Base-by-base conservation (phyloP, 192 early-diverging fungal species). In the Thoreauomyces humboldtii region DNA sequence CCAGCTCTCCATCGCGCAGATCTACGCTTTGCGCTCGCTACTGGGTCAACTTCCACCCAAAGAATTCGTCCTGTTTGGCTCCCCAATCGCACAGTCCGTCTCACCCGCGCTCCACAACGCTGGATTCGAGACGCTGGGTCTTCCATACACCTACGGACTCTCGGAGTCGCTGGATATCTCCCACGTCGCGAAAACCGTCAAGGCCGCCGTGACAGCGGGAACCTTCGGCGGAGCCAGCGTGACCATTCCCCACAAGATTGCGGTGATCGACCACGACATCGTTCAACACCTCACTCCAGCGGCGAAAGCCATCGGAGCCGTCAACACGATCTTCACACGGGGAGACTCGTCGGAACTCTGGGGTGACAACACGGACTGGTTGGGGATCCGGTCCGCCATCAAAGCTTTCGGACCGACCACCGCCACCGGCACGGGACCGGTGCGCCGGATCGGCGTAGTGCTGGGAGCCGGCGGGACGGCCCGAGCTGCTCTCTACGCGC, bases 311-410 rank as follows among this genome's bases (percentile, higher is more conserved):
- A 97, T 99, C 72, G 95, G 97, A n/a, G 93, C 95, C 0, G 89
- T 96, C 52, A 99, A 99, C 70, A 98, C 97, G 0, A 67, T 99
- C 17, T 38, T 69, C 4, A 47, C 69, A n/a, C 44, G 61, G 7
- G 70, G 68, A 9, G 52, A 61, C 4, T 14, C 17, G 19, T 64
- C 17, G 68, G 42, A 22, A 3, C 71, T 96, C 2, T 45, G 86
- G 28, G 96, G 96, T 19, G 94, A 96, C 61, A 99, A 99, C 73
- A 99, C 96, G 15, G 96, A 99, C 67, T 98, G 90, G 80, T 59
- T 95, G 19, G 96, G 96, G 32, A 96, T 99, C 48, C 19, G 14
- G 2, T 52, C 50, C 19, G 50, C 50, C 15, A 5, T 52, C 9
- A 15, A 15, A 4, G 4, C 50, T 7, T 15, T 3, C 17, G 27